Conservation (phyloP, 2,329 filamentous ascomycete genomes). For the Ophiostoma montium region DNA sequence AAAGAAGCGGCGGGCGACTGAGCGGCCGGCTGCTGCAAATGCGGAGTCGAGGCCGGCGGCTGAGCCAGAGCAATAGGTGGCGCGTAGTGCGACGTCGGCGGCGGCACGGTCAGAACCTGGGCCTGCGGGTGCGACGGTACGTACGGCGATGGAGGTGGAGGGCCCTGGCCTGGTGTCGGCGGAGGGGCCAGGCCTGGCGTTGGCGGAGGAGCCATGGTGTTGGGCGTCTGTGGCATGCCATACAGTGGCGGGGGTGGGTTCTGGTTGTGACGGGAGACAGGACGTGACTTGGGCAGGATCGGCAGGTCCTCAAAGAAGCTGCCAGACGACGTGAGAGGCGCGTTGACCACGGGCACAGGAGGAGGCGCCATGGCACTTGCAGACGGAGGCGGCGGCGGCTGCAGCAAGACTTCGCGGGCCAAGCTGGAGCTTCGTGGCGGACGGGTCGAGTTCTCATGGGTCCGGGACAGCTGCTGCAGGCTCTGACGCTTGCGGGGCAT, state of each 20-base stretch:
- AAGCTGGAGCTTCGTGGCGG: slow-evolving; percentile 52
- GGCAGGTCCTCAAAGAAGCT: slow-evolving; percentile 73
- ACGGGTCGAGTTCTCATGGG: slow-evolving; percentile 28
- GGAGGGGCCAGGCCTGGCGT: background rate
- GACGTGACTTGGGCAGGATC: slow-evolving; percentile 44
- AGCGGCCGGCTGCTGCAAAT: background rate
- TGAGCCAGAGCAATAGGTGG: slow-evolving; percentile 6
- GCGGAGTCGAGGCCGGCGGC: background rate
- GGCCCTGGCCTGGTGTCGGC: slow-evolving; percentile 9
- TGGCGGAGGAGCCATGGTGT: background rate
- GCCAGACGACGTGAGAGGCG: slow-evolving; percentile 18
- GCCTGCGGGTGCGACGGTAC: background rate
- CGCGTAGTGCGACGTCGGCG: background rate
- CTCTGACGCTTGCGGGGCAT: slow-evolving; percentile 48
- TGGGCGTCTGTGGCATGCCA: background rate
- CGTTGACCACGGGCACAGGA: background rate
- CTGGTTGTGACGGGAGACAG: slow-evolving; percentile 39
- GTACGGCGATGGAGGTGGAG: slow-evolving; percentile 14
- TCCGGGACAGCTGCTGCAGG: slow-evolving; percentile 38
- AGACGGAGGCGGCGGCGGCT: slow-evolving; percentile 17
- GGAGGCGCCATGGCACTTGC: slow-evolving; percentile 18
- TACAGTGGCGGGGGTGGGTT: slow-evolving; percentile 26
- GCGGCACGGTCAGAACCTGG: background rate
- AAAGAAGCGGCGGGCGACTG: slow-evolving; percentile 2
- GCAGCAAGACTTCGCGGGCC: slow-evolving; percentile 3